A percentile compares a stretch with the other conserved stretches of the same genome.
These are phyloP conservation scores for Hibiscus mutabilis DNA, from an alignment of 345 rosid species.

Conservation along the genomic window DNA sequence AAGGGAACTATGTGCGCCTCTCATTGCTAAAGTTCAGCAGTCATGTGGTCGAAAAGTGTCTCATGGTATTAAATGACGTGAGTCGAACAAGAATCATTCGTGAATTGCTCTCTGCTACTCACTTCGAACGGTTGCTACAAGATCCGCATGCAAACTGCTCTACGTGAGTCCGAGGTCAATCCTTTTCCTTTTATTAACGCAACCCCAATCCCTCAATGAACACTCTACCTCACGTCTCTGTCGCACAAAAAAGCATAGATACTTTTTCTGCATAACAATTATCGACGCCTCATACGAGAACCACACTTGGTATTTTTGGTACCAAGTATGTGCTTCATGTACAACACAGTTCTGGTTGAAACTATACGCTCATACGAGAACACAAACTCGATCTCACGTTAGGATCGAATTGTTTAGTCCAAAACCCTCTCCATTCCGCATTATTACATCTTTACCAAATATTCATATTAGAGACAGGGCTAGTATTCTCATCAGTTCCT, in stretches of 20 bases:
- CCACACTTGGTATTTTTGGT: not conserved
- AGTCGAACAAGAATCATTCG: constrained; percentile 27
- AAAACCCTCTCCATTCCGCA: not conserved
- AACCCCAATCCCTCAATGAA: not conserved
- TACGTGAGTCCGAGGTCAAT: constrained; percentile 28
- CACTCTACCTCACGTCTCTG: not conserved
- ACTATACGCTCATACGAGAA: not conserved
- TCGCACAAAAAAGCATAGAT: not conserved
- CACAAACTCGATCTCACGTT: not conserved
- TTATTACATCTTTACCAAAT: not conserved
- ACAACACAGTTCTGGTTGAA: not conserved
- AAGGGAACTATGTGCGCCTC: constrained; percentile 45
- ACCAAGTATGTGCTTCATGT: not conserved
- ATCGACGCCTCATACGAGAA: not conserved
- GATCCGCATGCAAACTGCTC: constrained; percentile 42
- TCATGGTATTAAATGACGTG: constrained; percentile 21
- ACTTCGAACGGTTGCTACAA: constrained; percentile 38
- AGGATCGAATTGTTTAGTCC: not conserved
- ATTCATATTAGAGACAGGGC: not conserved
- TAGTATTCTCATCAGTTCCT: not conserved
- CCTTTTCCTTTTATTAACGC: not conserved
- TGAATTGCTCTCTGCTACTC: constrained; percentile 33
- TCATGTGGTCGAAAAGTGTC: constrained; percentile 42
- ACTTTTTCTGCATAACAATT: not conserved
- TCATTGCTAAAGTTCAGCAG: constrained; percentile 49